Evolutionary conservation across 139 green algal species (phyloP), one percentile per base, ranked within the genome.

Genomic region (Closterium sp.): DNA sequence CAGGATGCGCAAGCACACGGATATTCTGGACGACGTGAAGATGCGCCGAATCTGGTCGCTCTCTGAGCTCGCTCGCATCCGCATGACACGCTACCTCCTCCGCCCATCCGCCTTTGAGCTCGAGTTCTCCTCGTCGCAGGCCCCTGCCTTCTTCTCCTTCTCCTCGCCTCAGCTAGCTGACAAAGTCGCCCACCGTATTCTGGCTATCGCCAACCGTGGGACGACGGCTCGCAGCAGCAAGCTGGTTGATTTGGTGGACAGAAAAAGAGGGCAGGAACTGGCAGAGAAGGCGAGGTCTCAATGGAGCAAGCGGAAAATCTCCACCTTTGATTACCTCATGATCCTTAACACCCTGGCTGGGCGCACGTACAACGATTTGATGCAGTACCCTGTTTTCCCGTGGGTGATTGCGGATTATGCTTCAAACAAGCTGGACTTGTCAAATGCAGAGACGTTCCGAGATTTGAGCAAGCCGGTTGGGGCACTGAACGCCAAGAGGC

Each of bases 361-460:
- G 9, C 95, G 97, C 34, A 95, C 92, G 21, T 96, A 95, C 92
- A 96, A 97, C 87, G 96, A 97, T 88, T 84, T 88, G n/a, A 92
- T 70, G 29, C 89, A 96, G 90, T 97, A 97, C 92, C 96, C 96
- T 6, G 96, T 97, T 31, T 96, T 97, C 85, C 96, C 96, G 28
- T 97, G 95, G 94, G 90, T 95, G 1, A 85, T 95, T 32, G 88
- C 42, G 7, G 94, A 96, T 84, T 95, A 95, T 45, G 88, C 70
- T 9, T 94, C 92, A 1, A 21, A 86, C 4, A 31, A 85, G 88
- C 88, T 96, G 22, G 94, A 96, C 90, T 73, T 96, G 13, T 85
- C 92, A 1, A 88, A 95, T 79, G 90, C 92, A 10, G 38, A 31
- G 11, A 87, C 86, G 24, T 96, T 94, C 87, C 70, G 95, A 24